phyloP scores from a whole-genome alignment of 108 stramenopile species.

The Chaetoceros tenuissimus region DNA sequence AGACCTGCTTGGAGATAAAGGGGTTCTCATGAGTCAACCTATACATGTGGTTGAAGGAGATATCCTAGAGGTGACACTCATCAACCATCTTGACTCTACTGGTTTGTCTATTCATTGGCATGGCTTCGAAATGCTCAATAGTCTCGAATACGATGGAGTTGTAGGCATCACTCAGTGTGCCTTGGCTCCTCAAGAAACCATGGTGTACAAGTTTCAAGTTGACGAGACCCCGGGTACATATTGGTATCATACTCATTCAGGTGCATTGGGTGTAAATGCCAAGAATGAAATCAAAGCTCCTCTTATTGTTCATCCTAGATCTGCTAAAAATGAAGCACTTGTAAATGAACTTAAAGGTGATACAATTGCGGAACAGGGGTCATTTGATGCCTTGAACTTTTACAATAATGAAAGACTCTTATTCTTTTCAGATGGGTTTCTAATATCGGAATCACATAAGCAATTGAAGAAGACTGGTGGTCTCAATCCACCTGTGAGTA shows the following conservation, averaged over 20 bases:
- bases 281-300: slow-evolving; percentile 12
- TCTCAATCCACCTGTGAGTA: slow-evolving; percentile 8
- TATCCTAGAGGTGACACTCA: slow-evolving; percentile 1
- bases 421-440: slow-evolving; percentile 15
- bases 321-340: slow-evolving; percentile 2
- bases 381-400: slow-evolving; percentile 1
- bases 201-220: slow-evolving; percentile 11
- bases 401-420: slow-evolving; percentile 17
- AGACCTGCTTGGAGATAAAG: no score
- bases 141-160: slow-evolving; percentile 11
- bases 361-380: not conserved
- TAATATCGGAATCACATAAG: not conserved
- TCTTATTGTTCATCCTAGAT: slow-evolving; percentile 18
- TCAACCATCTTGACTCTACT: slow-evolving; percentile 5
- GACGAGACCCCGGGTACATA: no score
- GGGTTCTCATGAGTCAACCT: slow-evolving; percentile 11
- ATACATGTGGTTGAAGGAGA: slow-evolving; percentile 17
- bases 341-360: slow-evolving; percentile 9
- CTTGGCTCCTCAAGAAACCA: slow-evolving; percentile 3
- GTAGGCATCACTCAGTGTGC: slow-evolving; percentile 20
- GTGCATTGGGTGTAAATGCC: slow-evolving; percentile 7
- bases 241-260: no score
- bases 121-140: slow-evolving; percentile 4
- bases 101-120: slow-evolving; percentile 19
- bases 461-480: slow-evolving; percentile 2